phyloP scores from a whole-genome alignment of 352 stramenopile genomes.

The Phytophthora litchii region DNA sequence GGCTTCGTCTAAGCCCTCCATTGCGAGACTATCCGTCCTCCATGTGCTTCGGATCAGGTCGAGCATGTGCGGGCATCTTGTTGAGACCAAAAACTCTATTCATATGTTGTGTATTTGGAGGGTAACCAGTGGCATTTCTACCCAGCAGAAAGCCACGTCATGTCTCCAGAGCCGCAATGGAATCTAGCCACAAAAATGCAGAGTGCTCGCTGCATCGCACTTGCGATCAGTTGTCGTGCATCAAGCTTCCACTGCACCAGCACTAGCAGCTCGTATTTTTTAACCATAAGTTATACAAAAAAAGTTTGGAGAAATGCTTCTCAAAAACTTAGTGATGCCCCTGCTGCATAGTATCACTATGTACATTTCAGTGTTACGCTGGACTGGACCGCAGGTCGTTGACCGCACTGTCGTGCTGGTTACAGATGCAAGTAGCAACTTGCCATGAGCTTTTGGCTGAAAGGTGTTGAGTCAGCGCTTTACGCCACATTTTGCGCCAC shows the following conservation, averaged over 20 bases:
- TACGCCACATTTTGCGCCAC: background rate
- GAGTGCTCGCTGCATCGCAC: constrained; percentile 7
- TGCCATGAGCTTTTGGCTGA: too few species aligned
- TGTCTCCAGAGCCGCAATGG: constrained; percentile 14
- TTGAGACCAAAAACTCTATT: constrained; percentile 17
- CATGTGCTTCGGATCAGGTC: constrained; percentile 24
- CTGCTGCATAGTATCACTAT: too few species aligned
- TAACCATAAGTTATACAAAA: too few species aligned
- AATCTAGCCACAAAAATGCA: constrained; percentile 9
- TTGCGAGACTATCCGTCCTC: constrained; percentile 14
- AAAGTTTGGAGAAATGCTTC: too few species aligned
- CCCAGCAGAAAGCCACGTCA: constrained; percentile 20
- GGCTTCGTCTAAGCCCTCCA: constrained; percentile 10
- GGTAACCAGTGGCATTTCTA: constrained; percentile 23
- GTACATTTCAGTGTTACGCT: too few species aligned
- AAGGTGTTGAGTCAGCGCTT: too few species aligned
- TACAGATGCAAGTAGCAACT: too few species aligned
- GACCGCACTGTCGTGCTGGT: too few species aligned
- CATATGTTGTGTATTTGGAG: constrained; percentile 14
- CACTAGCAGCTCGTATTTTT: too few species aligned
- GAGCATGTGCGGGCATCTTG: constrained; percentile 20
- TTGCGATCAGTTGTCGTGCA: constrained; percentile 14
- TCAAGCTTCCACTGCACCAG: too few species aligned
- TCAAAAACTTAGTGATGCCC: too few species aligned
- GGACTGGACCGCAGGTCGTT: too few species aligned